These are phyloP conservation scores for Geotrichum ghanense DNA, from an alignment of 805 yeast species.

Conservation along the genomic window DNA sequence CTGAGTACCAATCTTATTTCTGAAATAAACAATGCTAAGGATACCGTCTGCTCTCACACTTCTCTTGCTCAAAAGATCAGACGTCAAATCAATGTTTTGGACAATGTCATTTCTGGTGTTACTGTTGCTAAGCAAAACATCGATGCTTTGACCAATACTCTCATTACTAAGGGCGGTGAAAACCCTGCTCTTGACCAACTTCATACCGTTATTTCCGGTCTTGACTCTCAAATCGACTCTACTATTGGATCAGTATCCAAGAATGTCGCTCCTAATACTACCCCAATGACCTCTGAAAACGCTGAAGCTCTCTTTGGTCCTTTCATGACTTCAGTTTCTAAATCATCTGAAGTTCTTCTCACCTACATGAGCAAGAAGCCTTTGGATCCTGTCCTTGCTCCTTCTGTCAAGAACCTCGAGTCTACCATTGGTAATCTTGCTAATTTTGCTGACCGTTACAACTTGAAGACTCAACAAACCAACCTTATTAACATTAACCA, in stretches of 20 bases:
- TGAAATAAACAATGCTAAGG: constrained; percentile 9
- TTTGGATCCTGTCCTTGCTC: constrained; percentile 15
- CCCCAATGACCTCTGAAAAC: neutral
- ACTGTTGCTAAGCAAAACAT: constrained; percentile 6
- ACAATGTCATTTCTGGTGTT: constrained; percentile 3
- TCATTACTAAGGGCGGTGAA: neutral
- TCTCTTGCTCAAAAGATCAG: neutral
- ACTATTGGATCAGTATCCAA: constrained; percentile 9
- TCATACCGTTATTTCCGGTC: constrained; percentile 12
- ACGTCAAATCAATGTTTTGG: neutral
- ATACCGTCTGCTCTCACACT: neutral
- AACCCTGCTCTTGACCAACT: constrained; percentile 12
- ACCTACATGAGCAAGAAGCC: neutral
- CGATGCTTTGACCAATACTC: constrained; percentile 3
- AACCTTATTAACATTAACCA: constrained; percentile 10
- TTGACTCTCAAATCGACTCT: constrained; percentile 17
- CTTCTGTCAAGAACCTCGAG: constrained; percentile 15
- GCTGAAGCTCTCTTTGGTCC: constrained; percentile 16
- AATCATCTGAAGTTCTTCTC: neutral
- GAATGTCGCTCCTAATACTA: constrained; percentile 5
- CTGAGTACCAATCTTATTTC: constrained; percentile 8
- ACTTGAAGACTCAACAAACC: constrained; percentile 9
- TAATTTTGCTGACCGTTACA: constrained; percentile 14
- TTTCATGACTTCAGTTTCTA: constrained; percentile 6
- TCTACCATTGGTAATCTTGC: constrained; percentile 13